These are phyloP conservation scores for Penicillium brevicompactum DNA, from an alignment of 2,329 filamentous ascomycete species.

Conservation along the genomic window DNA sequence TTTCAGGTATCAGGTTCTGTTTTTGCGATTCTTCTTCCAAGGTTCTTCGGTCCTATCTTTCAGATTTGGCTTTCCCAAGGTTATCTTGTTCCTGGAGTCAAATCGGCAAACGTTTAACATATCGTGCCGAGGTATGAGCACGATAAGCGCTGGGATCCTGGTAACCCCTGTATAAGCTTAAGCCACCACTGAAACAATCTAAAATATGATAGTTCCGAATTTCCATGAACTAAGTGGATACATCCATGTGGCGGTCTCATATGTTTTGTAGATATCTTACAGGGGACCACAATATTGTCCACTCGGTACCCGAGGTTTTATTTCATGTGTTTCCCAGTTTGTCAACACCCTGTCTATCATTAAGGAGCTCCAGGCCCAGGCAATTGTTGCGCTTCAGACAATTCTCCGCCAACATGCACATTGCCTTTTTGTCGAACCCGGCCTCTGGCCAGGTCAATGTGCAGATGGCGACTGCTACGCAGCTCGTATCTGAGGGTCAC, in stretches of 20 bases:
- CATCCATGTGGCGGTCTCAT: neutral
- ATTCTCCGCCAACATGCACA: neutral
- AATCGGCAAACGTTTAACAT: neutral
- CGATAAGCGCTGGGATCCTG: neutral
- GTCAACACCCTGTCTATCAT: neutral
- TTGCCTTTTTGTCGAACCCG: neutral
- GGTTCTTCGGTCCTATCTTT: neutral
- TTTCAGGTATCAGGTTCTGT: neutral
- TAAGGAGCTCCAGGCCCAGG: neutral
- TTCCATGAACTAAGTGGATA: neutral
- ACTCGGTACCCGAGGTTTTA: neutral
- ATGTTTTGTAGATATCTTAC: neutral
- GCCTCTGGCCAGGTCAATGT: neutral
- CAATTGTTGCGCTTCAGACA: neutral
- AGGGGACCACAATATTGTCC: neutral
- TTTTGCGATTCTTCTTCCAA: neutral
- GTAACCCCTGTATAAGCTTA: neutral
- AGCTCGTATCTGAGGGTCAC: neutral
- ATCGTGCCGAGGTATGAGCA: neutral
- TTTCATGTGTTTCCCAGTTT: neutral
- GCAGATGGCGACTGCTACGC: neutral
- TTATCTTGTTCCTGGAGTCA: neutral
- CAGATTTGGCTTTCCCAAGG: neutral
- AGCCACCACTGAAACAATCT: neutral
- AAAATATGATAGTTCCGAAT: neutral